These are phyloP conservation scores for Aspergillus versicolor DNA, from an alignment of 2,329 filamentous ascomycete genomes.

Conservation along the genomic window DNA sequence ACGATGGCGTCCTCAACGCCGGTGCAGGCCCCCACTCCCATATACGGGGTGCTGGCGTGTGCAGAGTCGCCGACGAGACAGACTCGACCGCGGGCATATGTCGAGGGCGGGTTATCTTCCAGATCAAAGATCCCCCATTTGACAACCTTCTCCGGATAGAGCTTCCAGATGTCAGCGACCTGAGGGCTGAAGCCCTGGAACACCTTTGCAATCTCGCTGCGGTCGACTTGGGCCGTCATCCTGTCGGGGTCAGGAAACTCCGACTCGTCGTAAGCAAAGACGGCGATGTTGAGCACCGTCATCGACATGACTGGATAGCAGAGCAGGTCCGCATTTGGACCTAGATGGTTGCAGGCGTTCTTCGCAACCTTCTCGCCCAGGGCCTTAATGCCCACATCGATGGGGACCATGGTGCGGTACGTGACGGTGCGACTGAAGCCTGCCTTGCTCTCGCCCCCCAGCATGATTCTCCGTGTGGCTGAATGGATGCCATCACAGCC, in stretches of 20 bases:
- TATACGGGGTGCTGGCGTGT: conserved; percentile 12
- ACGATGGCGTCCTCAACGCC: conserved; percentile 14
- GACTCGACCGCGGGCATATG: not conserved
- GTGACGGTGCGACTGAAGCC: conserved; percentile 56
- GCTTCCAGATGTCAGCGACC: conserved; percentile 24
- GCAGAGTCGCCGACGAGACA: conserved; percentile 16
- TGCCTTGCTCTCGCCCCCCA: conserved; percentile 37
- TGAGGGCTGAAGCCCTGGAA: conserved; percentile 43
- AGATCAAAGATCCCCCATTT: conserved; percentile 12
- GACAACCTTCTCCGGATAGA: conserved; percentile 41
- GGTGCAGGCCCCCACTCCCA: conserved; percentile 11
- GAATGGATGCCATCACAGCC: conserved; percentile 66
- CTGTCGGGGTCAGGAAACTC: conserved; percentile 12
- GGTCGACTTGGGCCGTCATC: conserved; percentile 5
- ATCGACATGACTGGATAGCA: conserved; percentile 45
- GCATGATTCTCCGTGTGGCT: conserved; percentile 50
- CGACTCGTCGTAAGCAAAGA: conserved; percentile 17
- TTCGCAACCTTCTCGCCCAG: conserved; percentile 51
- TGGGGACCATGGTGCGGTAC: conserved; percentile 61
- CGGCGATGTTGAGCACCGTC: conserved; percentile 20
- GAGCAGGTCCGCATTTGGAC: conserved; percentile 56
- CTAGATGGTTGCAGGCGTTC: conserved; percentile 56
- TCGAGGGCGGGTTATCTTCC: conserved; percentile 3
- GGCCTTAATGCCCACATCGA: conserved; percentile 50
- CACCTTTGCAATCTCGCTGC: conserved; percentile 4